Conservation (phyloP, 1,284 basidiomycete species). For the Ustilago esculenta region DNA sequence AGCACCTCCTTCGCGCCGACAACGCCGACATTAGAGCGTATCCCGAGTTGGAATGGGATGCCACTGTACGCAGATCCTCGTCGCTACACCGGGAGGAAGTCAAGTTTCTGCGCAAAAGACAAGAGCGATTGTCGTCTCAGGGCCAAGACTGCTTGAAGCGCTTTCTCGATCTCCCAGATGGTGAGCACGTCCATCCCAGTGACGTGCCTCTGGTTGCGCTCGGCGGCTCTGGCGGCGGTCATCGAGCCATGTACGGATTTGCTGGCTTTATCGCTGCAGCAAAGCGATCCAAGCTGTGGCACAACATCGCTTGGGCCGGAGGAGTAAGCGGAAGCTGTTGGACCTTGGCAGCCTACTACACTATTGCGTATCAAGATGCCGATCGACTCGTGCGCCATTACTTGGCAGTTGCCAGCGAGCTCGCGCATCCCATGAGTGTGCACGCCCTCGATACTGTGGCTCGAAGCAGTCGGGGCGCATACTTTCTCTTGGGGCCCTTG, state of each 20-base stretch:
- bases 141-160: slow-evolving; percentile 34
- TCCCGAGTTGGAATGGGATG: slow-evolving; percentile 60
- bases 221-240: slow-evolving; percentile 67
- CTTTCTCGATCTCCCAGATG: slow-evolving; percentile 50
- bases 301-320: slow-evolving; percentile 58
- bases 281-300: slow-evolving; percentile 59
- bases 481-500: slow-evolving; percentile 61
- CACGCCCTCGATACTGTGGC: slow-evolving; percentile 60
- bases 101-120: slow-evolving; percentile 40
- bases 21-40: slow-evolving; percentile 43
- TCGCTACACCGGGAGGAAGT: slow-evolving; percentile 48
- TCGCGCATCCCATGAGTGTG: slow-evolving; percentile 60
- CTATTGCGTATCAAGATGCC: slow-evolving; percentile 47
- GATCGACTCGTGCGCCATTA: slow-evolving; percentile 53
- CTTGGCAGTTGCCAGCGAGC: slow-evolving; percentile 54
- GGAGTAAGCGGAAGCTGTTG: slow-evolving; percentile 67
- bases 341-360: slow-evolving; percentile 62
- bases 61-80: slow-evolving; percentile 49
- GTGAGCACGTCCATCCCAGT: slow-evolving; percentile 60
- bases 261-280: slow-evolving; percentile 57
- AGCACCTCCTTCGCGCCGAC: slow-evolving; percentile 36
- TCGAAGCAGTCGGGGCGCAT: slow-evolving; percentile 53
- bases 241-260: slow-evolving; percentile 63
- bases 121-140: slow-evolving; percentile 28
- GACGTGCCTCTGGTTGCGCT: slow-evolving; percentile 65